Base-by-base conservation (phyloP, 2,329 filamentous ascomycete genomes). In the Arthrobotrys pseudoclavata region DNA sequence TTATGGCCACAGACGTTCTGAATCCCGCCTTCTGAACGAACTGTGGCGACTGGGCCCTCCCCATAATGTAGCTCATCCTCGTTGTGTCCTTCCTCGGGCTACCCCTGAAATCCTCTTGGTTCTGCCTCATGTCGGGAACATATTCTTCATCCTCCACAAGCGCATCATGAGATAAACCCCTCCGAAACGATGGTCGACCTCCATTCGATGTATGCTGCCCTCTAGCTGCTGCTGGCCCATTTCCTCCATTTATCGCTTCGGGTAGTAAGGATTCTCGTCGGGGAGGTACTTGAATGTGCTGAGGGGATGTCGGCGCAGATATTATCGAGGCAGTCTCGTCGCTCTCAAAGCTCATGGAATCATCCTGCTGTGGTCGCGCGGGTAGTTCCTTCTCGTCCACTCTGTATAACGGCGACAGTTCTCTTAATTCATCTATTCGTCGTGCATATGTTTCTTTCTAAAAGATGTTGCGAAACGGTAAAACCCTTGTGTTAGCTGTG, bases 371-470 rank as follows among this genome's bases (percentile, higher is more conserved):
- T 0, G 90, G 89, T 20, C 88, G 85, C 4, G 87, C 89, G 34
- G 95, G 95, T 9, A 98, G 86, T 26, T 91, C 91, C 83, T 97
- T 97, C 62, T 89, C 89, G 66, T 88, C 87, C 18, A 79, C 86
- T 80, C 79, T 75, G 55, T 84, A 80, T 80, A 87, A 82, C 83
- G 87, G 83, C 86, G 80, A 90, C 82, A 96, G 89, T 79, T 91
- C 90, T 81, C 92, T 89, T 47, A 99, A 86, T 83, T 99, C 96
- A 57, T 91, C 90, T 80, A 98, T 97, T 69, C 96, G 91, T 72
- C 91, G 93, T 63, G 91, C 93, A 83, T 99, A 99, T 1, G 95
- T 97, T 80, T 91, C 90, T 82, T 93, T 91, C 93, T 96, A 81
- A 20, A 57, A 69, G 47, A 52, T 26, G 18, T 40, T 47, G 26